Conservation (phyloP, 1,139 yeast genomes). For the Saccharomyces uvarum region DNA sequence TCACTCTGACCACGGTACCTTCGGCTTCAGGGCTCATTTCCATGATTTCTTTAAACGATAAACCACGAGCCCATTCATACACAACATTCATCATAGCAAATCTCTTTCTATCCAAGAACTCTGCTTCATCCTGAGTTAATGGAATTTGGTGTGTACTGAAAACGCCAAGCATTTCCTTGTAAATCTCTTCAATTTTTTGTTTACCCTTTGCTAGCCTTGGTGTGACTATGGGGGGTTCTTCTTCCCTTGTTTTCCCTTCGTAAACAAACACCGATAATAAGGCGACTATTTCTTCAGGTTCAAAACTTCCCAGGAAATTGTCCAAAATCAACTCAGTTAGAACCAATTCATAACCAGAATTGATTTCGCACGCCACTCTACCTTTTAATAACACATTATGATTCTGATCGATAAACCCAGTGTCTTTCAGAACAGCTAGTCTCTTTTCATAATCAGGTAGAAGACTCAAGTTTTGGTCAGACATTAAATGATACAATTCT, state of each 20-base stretch:
- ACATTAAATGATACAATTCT: slow-evolving; percentile 51
- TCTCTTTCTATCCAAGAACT: slow-evolving; percentile 72
- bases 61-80: slow-evolving; percentile 96
- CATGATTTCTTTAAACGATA: slow-evolving; percentile 86
- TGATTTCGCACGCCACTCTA: slow-evolving; percentile 78
- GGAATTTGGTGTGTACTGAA: slow-evolving; percentile 64
- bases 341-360: slow-evolving; percentile 84
- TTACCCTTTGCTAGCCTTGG: slow-evolving; percentile 82
- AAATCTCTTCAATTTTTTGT: slow-evolving; percentile 59
- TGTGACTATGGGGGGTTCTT: slow-evolving; percentile 56
- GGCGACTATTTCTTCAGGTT: slow-evolving; percentile 94
- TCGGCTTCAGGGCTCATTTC: slow-evolving; percentile 83
- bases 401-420: slow-evolving; percentile 69
- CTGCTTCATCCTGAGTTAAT: slow-evolving; percentile 77
- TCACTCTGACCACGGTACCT: slow-evolving; percentile 96
- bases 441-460: slow-evolving; percentile 93
- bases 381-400: slow-evolving; percentile 80
- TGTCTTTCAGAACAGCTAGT: slow-evolving; percentile 59
- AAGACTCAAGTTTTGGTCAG: slow-evolving; percentile 82
- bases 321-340: slow-evolving; percentile 84
- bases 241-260: slow-evolving; percentile 64
- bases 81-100: slow-evolving; percentile 90
- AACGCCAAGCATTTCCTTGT: slow-evolving; percentile 52
- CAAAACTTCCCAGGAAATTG: slow-evolving; percentile 86
- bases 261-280: slow-evolving; percentile 84